Evolutionary conservation across 768 basidiomycete genomes (phyloP).

Genomic region (Collybia mongolica): DNA sequence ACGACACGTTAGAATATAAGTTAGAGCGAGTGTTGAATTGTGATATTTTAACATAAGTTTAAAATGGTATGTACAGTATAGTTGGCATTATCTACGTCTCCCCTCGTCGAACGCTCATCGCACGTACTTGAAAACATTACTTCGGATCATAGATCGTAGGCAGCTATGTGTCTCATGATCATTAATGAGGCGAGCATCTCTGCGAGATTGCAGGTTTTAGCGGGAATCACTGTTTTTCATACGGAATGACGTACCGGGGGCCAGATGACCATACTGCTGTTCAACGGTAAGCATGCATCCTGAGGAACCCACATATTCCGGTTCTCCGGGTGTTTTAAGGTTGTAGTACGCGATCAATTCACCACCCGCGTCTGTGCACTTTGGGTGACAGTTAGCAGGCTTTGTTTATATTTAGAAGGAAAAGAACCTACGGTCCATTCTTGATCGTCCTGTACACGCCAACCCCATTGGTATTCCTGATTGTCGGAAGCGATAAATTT

Average conservation of each 20-base stretch:
- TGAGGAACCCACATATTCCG: constrained; percentile 51
- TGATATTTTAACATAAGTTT: no score
- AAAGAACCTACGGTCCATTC: constrained; percentile 63
- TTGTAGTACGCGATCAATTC: constrained; percentile 61
- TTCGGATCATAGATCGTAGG: constrained; percentile 32
- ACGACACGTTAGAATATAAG: no score
- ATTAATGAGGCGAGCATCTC: constrained; percentile 60
- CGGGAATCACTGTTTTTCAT: neutral
- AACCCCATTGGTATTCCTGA: constrained; percentile 61
- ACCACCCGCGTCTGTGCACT: constrained; percentile 57
- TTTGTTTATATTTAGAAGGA: neutral
- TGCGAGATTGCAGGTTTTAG: constrained; percentile 21
- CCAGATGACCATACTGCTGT: constrained; percentile 55
- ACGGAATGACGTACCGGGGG: constrained; percentile 41
- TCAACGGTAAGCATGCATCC: constrained; percentile 65
- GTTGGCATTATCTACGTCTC: no score
- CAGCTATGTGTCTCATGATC: constrained; percentile 63
- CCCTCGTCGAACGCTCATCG: no score
- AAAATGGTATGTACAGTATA: no score
- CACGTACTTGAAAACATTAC: neutral
- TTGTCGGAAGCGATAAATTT: constrained; percentile 61
- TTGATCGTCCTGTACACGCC: constrained; percentile 42
- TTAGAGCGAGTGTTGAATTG: no score
- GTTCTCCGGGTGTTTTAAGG: constrained; percentile 54
- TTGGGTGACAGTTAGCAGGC: neutral